Evolutionary conservation across 306 rosid genomes (phyloP), one percentile per base, ranked within the genome.

Genomic region (Coriaria nepalensis): DNA sequence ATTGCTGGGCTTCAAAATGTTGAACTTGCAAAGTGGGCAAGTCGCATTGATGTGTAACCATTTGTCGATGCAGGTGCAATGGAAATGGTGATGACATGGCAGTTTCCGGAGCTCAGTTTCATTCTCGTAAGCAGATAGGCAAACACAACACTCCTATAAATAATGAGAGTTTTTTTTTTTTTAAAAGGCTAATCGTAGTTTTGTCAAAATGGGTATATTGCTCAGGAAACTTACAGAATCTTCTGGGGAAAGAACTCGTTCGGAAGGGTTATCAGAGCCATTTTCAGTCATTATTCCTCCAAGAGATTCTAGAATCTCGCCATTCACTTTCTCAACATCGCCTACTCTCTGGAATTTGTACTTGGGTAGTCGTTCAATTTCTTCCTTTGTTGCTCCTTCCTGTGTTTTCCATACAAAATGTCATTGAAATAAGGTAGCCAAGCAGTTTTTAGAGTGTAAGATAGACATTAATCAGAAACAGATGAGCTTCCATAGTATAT

Each of bases 321-420:
- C 68, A 10, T 64, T 62, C 15, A 52, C 72, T 56, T 65, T 70
- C 74, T 76, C 66, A 12, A 51, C 29, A 39, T 78, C 86, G 36
- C 61, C 65, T 40, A 52, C 50, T 38, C 59, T 54, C 10, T 48
- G 58, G 57, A 78, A 90, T 66, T 60, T 75, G 68, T 70, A 90
- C 75, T 73, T 85, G 8, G 92, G 94, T 57, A 90, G 63, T 70
- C 49, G 75, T 13, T 81, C 75, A 29, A 90, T 85, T 59, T 90
- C 95, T 53, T 79, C 95, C 59, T 60, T 63, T 11, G 94, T 79
- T n/a, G 95, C 95, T 47, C 98, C 95, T 44, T 79, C 95, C 98
- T 90, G 70, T 90, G 70, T 9, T 58, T 65, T 33, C 52, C 66
- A 58, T 51, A 65, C 53, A 40, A 55, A 61, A 65, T 61, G 64